Conservation (phyloP, 2,329 filamentous ascomycete species). For the Herpotrichia juniperi region DNA sequence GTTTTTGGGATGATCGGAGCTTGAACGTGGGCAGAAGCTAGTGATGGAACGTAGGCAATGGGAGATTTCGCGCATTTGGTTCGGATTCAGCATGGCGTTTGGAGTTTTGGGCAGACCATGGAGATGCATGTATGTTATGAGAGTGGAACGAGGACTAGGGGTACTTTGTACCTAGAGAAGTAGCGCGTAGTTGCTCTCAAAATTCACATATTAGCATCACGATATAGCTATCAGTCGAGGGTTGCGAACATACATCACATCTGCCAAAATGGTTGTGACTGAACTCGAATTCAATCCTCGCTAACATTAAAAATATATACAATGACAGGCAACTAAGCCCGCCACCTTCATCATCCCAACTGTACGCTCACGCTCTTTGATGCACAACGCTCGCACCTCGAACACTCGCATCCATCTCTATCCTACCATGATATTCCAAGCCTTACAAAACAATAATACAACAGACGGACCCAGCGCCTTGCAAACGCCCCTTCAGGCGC, state of each 20-base stretch:
- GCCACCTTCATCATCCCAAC: slow-evolving; percentile 16
- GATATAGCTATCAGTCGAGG: too few species aligned
- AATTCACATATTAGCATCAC: too few species aligned
- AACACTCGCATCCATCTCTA: background rate
- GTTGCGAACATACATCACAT: background rate
- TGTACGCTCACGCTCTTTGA: background rate
- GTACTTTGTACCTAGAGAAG: too few species aligned
- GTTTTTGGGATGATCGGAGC: slow-evolving; percentile 28
- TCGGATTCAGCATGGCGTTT: slow-evolving; percentile 14
- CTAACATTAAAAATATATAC: slow-evolving; percentile 36
- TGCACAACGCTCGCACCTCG: background rate
- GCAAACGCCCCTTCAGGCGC: slow-evolving; percentile 17
- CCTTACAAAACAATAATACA: slow-evolving; percentile 28
- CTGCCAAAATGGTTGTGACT: background rate
- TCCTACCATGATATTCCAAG: slow-evolving; percentile 11
- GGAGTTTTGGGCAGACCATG: slow-evolving; percentile 8
- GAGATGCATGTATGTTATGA: too few species aligned
- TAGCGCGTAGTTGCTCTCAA: too few species aligned
- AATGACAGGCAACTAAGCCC: slow-evolving; percentile 16
- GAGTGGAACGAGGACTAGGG: too few species aligned
- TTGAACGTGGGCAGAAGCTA: background rate
- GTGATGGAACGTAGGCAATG: background rate
- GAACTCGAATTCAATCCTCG: slow-evolving; percentile 15
- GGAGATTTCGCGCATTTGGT: background rate
- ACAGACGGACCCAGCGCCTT: slow-evolving; percentile 30